Base-by-base conservation (phyloP, 306 rosid species). In the Cucurbita ficifolia region DNA sequence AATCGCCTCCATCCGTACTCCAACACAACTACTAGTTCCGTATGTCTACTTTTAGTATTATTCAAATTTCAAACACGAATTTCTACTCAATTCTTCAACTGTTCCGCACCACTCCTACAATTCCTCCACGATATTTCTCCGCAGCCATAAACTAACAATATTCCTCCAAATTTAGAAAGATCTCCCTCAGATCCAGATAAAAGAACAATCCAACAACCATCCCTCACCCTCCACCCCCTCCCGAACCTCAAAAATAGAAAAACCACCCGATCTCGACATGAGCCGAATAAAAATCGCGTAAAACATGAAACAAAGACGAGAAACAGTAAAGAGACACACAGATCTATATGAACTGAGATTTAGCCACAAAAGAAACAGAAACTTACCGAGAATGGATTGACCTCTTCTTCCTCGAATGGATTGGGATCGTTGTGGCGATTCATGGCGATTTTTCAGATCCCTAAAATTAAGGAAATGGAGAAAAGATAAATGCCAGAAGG, bases 311-410 rank as follows among this genome's bases (percentile, higher is more conserved):
- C 39, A 0, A 49, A 36, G 14, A 9, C 39, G 17, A 21, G 11
- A 61, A 11, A 19, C n/a, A 24, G 4, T 3, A 39, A n/a, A 1
- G 61, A 50, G 73, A 29, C 39, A 13, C 35, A 63, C 5, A 75
- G 94, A 89, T 89, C 90, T 81, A 80, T 70, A 75, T 13, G 2
- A 38, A 36, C 0, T n/a, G 48, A 17, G 48, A 39, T n/a, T 45
- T 24, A 40, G 58, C 35, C 29, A 70, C 59, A 6, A 70, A 17
- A 70, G 16, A 72, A 46, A 58, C 52, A 55, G 77, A 76, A 61
- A 62, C 24, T 72, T 87, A 94, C 98, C 96, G 97, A 94, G 40
- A 90, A 94, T 0, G 98, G 98, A 87, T 90, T 94, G 82, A 89
- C 95, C 83, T 81, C 94, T 74, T 87, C 94, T 79, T 94, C 96